These are phyloP conservation scores for Penicillium sp. DNA, from an alignment of 2,329 filamentous ascomycete species.

Conservation along the genomic window DNA sequence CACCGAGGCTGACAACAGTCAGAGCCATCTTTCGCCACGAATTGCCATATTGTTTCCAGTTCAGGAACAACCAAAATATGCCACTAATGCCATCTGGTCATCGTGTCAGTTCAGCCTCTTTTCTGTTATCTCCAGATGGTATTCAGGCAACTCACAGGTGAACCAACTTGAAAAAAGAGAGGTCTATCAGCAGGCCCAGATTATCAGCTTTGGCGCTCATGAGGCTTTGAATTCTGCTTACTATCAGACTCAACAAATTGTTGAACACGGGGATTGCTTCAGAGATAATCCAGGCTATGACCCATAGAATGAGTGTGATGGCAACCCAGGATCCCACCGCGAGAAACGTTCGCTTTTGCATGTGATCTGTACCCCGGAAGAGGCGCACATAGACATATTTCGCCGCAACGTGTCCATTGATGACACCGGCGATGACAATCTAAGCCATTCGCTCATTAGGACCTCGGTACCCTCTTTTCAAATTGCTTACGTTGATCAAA, in stretches of 20 bases:
- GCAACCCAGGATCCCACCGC: constrained; percentile 59
- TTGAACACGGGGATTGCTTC: constrained; percentile 70
- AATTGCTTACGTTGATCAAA: not conserved
- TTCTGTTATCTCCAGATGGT: not conserved
- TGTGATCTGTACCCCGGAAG: constrained; percentile 59
- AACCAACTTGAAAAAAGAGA: constrained; percentile 68
- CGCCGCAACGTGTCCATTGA: constrained; percentile 65
- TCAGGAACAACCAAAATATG: constrained; percentile 17
- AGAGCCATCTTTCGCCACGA: constrained; percentile 11
- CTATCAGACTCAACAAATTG: constrained; percentile 62
- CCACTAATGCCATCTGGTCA: constrained; percentile 14
- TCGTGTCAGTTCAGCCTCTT: not conserved
- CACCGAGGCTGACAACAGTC: constrained; percentile 8
- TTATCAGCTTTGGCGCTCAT: not conserved
- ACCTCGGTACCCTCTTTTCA: not conserved
- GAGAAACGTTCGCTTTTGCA: constrained; percentile 48
- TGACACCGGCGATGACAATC: constrained; percentile 69
- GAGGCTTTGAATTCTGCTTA: constrained; percentile 8
- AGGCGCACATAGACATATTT: constrained; percentile 68
- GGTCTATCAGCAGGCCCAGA: constrained; percentile 31
- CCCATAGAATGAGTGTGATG: constrained; percentile 58
- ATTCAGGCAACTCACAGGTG: constrained; percentile 41
- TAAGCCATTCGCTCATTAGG: not conserved
- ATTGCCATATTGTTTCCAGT: constrained; percentile 9
- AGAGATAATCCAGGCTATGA: constrained; percentile 66